phyloP scores from a whole-genome alignment of 352 stramenopile species.

The Paralagenidium karlingii region DNA sequence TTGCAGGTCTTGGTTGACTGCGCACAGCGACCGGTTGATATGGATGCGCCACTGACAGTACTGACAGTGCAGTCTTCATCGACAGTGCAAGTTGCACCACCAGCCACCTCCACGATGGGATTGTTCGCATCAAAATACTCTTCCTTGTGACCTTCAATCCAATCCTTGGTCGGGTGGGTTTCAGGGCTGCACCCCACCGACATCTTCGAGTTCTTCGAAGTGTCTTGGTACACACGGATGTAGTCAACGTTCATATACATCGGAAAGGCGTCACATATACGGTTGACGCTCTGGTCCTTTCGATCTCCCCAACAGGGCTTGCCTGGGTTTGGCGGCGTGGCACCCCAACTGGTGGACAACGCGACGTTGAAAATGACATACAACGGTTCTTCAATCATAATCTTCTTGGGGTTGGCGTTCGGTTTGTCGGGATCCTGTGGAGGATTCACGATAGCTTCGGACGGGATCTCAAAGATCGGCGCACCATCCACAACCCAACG shows the following conservation, averaged over 20 bases:
- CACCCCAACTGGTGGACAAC: conserved; percentile 84
- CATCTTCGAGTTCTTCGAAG: conserved; percentile 3
- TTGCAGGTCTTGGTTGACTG: too few species aligned
- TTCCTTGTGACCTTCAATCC: conserved; percentile 11
- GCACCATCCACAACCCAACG: conserved; percentile 48
- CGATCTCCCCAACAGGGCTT: conserved; percentile 21
- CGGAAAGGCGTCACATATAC: conserved; percentile 5
- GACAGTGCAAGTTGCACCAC: conserved; percentile 2
- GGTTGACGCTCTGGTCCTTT: conserved; percentile 2
- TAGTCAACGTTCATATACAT: conserved; percentile 11
- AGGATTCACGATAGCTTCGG: conserved; percentile 27
- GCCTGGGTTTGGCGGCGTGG: conserved; percentile 48
- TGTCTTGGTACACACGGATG: conserved; percentile 15
- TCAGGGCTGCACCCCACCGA: conserved; percentile 8
- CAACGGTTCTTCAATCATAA: conserved; percentile 83
- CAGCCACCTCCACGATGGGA: conserved; percentile 1
- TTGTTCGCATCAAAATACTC: conserved; percentile 9
- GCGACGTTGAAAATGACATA: conserved; percentile 95
- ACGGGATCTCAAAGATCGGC: conserved; percentile 60
- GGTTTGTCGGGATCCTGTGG: conserved; percentile 21
- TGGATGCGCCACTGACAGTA: conserved; percentile 8
- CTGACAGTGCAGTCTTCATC: conserved; percentile 7
- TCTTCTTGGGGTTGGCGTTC: conserved; percentile 34
- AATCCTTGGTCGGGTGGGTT: conserved; percentile 11
- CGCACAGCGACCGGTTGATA: conserved; percentile 18